phyloP scores from a whole-genome alignment of 2,329 filamentous ascomycete species.

The Aspergillus bombycis region DNA sequence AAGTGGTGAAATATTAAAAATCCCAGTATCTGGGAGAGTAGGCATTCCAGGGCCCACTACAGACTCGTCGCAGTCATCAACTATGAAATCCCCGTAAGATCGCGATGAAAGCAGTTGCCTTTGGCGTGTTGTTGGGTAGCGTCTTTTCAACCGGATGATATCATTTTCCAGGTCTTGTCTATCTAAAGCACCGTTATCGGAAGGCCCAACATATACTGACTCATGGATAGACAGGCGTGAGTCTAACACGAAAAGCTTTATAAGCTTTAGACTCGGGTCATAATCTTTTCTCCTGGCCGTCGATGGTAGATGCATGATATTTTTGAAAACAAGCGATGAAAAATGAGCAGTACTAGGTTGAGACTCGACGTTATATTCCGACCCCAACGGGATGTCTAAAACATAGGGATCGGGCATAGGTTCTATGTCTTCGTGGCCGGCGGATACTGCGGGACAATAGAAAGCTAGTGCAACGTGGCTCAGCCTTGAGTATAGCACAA shows the following conservation, averaged over 20 bases:
- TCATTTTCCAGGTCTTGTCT: conserved; percentile 21
- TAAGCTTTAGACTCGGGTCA: conserved; percentile 28
- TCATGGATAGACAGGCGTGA: conserved; percentile 39
- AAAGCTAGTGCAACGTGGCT: conserved; percentile 38
- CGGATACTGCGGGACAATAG: conserved; percentile 30
- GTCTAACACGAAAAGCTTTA: conserved; percentile 42
- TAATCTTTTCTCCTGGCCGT: conserved; percentile 20
- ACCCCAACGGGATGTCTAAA: conserved; percentile 31
- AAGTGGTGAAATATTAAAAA: conserved; percentile 14
- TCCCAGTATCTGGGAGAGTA: conserved; percentile 12
- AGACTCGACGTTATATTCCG: conserved; percentile 14
- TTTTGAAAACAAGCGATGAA: conserved; percentile 38
- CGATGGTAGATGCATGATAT: conserved; percentile 30
- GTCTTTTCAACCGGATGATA: conserved; percentile 28
- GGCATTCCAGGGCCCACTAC: conserved; percentile 13
- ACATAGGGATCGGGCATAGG: conserved; percentile 39
- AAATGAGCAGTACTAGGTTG: conserved; percentile 21
- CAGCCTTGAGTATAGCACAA: conserved; percentile 46
- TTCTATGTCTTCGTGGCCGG: conserved; percentile 24
- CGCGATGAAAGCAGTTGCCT: conserved; percentile 7
- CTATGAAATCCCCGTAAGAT: conserved; percentile 36
- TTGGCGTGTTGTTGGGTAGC: conserved; percentile 16
- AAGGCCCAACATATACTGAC: conserved; percentile 32
- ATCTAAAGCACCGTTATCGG: conserved; percentile 10
- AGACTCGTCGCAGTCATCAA: conserved; percentile 42